Percentiles rank a stretch among this genome's conserved stretches.
phyloP scores from a whole-genome alignment of 2,329 filamentous ascomycete species.

The Leptosphaerulina australis region DNA sequence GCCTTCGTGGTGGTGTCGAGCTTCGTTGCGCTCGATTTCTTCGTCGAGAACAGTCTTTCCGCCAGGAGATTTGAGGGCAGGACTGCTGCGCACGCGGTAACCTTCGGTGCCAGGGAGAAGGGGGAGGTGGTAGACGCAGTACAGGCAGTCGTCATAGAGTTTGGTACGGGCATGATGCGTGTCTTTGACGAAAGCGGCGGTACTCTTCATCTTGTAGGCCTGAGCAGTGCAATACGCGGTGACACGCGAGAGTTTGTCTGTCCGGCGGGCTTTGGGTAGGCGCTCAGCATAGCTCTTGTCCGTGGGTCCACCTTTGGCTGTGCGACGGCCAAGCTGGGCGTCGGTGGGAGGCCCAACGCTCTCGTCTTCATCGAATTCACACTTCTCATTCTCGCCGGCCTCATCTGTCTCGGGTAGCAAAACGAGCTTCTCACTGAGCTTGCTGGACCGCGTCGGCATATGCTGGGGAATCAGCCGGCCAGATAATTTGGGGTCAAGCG shows the following conservation, averaged over 20 bases:
- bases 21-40: conserved; percentile 93
- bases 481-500: conserved; percentile 61
- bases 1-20: conserved; percentile 85
- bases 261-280: conserved; percentile 82
- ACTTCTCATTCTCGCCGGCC: conserved; percentile 61
- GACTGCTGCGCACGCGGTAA: conserved; percentile 86
- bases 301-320: conserved; percentile 65
- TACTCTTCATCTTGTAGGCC: conserved; percentile 85
- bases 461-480: conserved; percentile 63
- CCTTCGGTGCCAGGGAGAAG: conserved; percentile 84
- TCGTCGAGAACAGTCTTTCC: conserved; percentile 92
- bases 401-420: conserved; percentile 79
- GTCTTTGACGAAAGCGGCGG: conserved; percentile 86
- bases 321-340: conserved; percentile 68
- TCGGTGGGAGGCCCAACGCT: conserved; percentile 69
- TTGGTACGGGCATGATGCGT: conserved; percentile 92
- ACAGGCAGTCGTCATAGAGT: conserved; percentile 96
- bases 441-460: conserved; percentile 85
- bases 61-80: conserved; percentile 88
- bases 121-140: conserved; percentile 92
- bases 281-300: conserved; percentile 95
- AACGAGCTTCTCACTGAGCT: conserved; percentile 96
- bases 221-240: conserved; percentile 97
- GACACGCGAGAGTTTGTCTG: conserved; percentile 84
- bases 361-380: conserved; percentile 58